A percentile compares a stretch with the other conserved stretches of the same genome.
Evolutionary conservation across 108 stramenopile genomes (phyloP).

Genomic region (Fragilaria crotonensis): DNA sequence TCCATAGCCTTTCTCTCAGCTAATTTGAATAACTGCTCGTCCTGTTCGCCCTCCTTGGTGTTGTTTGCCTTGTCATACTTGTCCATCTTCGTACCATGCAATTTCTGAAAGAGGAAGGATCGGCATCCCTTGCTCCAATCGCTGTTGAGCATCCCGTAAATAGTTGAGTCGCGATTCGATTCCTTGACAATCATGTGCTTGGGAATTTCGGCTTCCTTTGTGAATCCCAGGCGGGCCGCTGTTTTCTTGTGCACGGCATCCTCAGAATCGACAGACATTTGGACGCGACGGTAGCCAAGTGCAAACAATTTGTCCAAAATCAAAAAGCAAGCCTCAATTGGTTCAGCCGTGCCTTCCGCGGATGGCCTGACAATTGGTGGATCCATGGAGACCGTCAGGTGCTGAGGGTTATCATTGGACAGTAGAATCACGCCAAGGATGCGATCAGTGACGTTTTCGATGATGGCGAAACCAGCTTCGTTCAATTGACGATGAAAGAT

Average conservation of each 20-base stretch:
- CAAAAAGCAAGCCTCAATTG: constrained; percentile 72
- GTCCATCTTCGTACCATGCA: constrained; percentile 51
- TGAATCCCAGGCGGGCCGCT: constrained; percentile 63
- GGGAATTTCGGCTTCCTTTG: constrained; percentile 54
- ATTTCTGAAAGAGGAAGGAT: constrained; percentile 45
- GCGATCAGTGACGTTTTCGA: constrained; percentile 59
- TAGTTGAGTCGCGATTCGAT: constrained; percentile 62
- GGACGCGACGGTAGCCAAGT: constrained; percentile 71
- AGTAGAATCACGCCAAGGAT: constrained; percentile 57
- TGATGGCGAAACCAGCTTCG: constrained; percentile 70
- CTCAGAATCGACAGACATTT: constrained; percentile 62
- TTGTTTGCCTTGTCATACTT: constrained; percentile 52
- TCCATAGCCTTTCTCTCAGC: too few relatives aligned
- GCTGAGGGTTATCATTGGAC: constrained; percentile 60
- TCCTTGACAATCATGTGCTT: constrained; percentile 80
- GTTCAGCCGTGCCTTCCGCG: constrained; percentile 46
- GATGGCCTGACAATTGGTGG: constrained; percentile 60
- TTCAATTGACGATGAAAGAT: constrained; percentile 49
- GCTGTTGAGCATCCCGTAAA: constrained; percentile 81
- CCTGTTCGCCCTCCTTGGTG: constrained; percentile 59
- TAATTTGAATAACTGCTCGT: too few relatives aligned
- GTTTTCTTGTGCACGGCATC: constrained; percentile 48
- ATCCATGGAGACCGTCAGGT: constrained; percentile 67
- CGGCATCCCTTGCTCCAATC: constrained; percentile 83
- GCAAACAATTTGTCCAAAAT: constrained; percentile 76